Percentiles rank a stretch among this genome's conserved stretches.
These are phyloP conservation scores for Camellia granthamiana DNA, from an alignment of 148 eudicot genomes.

Conservation along the genomic window DNA sequence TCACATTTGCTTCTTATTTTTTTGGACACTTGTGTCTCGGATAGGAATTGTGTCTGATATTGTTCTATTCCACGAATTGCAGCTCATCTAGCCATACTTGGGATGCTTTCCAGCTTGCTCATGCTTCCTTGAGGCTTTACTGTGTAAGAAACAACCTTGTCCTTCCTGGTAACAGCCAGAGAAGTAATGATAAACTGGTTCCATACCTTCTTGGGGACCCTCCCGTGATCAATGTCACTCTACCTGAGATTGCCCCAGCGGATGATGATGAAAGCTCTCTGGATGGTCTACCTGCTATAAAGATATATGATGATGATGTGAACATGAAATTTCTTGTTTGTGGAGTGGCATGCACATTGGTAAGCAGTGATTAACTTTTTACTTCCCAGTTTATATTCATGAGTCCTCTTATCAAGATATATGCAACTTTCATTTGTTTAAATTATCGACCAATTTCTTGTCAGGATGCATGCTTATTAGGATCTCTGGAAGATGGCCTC, in stretches of 20 bases:
- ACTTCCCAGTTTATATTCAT: neutral
- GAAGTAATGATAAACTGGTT: constrained; percentile 42
- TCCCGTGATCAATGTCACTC: constrained; percentile 60
- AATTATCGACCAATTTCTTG: constrained; percentile 14
- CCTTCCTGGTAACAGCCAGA: constrained; percentile 37
- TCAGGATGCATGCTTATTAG: constrained; percentile 75
- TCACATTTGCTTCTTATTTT: neutral
- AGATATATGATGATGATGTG: constrained; percentile 84
- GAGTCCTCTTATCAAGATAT: constrained; percentile 9
- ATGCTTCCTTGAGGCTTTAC: constrained; percentile 79
- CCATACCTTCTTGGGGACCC: constrained; percentile 84
- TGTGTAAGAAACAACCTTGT: constrained; percentile 63
- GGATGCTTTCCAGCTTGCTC: constrained; percentile 92
- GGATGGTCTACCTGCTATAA: constrained; percentile 62
- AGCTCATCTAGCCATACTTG: constrained; percentile 91
- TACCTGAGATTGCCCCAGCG: constrained; percentile 55
- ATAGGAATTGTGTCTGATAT: neutral
- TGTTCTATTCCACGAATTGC: constrained; percentile 24
- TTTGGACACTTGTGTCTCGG: neutral
- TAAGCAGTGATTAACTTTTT: constrained; percentile 31
- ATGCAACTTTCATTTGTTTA: constrained; percentile 1
- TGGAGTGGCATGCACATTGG: constrained; percentile 64
- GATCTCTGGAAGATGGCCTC: constrained; percentile 88
- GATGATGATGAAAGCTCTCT: constrained; percentile 63
- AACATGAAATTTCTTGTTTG: constrained; percentile 76